phyloP scores from a whole-genome alignment of 2,329 filamentous ascomycete genomes.

The Pyricularia grisea region DNA sequence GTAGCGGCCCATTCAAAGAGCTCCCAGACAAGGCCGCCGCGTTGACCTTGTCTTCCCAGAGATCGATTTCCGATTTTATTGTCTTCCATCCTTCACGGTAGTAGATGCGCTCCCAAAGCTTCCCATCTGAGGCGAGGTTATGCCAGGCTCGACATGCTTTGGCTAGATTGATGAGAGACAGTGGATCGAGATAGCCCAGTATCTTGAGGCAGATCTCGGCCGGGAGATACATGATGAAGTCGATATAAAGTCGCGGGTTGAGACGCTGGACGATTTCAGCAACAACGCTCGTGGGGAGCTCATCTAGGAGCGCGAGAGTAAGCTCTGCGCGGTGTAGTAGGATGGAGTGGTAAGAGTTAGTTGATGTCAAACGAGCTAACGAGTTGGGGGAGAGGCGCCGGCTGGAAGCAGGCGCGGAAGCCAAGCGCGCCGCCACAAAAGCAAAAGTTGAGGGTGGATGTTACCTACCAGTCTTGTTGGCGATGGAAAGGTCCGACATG shows the following conservation, averaged over 20 bases:
- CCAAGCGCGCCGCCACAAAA: not conserved
- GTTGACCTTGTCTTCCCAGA: conserved; percentile 55
- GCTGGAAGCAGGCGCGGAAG: not conserved
- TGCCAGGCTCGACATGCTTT: conserved; percentile 77
- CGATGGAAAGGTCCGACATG: conserved; percentile 36
- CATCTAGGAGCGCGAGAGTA: conserved; percentile 67
- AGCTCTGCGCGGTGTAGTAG: conserved; percentile 49
- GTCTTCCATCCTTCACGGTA: conserved; percentile 78
- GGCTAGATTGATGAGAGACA: conserved; percentile 71
- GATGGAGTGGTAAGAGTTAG: not conserved
- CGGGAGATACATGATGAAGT: conserved; percentile 79
- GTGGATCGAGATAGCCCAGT: conserved; percentile 73
- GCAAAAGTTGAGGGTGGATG: conserved; percentile 1
- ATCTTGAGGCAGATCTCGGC: conserved; percentile 87
- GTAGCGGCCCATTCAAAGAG: conserved; percentile 21
- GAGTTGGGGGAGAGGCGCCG: not conserved
- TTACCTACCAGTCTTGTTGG: conserved; percentile 38
- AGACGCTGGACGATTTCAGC: conserved; percentile 72
- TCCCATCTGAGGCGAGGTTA: conserved; percentile 68
- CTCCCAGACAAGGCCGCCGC: conserved; percentile 25
- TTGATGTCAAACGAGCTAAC: not conserved
- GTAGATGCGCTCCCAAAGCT: conserved; percentile 80
- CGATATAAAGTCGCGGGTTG: conserved; percentile 79
- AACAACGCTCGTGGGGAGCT: conserved; percentile 71
- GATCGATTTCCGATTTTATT: conserved; percentile 52